A percentile compares a stretch with the other conserved stretches of the same genome.
These are phyloP conservation scores for Asterophora lycoperdoides DNA, from an alignment of 768 basidiomycete genomes.

Conservation along the genomic window DNA sequence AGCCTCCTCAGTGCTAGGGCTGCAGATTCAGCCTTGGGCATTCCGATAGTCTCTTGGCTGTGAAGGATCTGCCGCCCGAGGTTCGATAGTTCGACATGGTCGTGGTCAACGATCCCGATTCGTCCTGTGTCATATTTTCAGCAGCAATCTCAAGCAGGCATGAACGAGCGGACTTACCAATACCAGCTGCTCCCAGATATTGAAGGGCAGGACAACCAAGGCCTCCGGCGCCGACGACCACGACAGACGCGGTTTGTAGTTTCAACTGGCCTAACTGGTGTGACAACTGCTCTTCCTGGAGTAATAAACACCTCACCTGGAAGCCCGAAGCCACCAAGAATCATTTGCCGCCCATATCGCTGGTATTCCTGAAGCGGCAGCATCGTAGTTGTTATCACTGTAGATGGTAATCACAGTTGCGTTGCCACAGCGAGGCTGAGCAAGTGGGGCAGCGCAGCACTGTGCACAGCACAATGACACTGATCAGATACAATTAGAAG, in stretches of 20 bases:
- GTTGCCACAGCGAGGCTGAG: neutral
- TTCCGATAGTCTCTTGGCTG: slow-evolving; percentile 66
- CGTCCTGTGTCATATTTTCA: slow-evolving; percentile 7
- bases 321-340: slow-evolving; percentile 83
- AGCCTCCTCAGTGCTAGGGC: slow-evolving; percentile 65
- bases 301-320: slow-evolving; percentile 44
- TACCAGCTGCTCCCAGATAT: slow-evolving; percentile 88
- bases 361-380: slow-evolving; percentile 66
- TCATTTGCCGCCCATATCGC: slow-evolving; percentile 97
- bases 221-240: slow-evolving; percentile 92
- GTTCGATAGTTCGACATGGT: slow-evolving; percentile 18
- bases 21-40: slow-evolving; percentile 80
- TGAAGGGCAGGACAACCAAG: slow-evolving; percentile 94
- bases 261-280: slow-evolving; percentile 83
- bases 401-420: too few relatives aligned
- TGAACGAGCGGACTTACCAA: slow-evolving; percentile 52
- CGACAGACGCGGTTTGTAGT: slow-evolving; percentile 68
- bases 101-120: slow-evolving; percentile 18
- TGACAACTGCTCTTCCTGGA: slow-evolving; percentile 25
- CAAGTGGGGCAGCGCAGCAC: too few relatives aligned
- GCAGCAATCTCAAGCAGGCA: neutral
- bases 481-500: too few relatives aligned
- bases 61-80: slow-evolving; percentile 81
- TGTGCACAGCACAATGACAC: neutral
- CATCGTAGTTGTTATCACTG: slow-evolving; percentile 16